Evolutionary conservation across 257 asterid species (phyloP).

Genomic region (Paulownia fortunei): DNA sequence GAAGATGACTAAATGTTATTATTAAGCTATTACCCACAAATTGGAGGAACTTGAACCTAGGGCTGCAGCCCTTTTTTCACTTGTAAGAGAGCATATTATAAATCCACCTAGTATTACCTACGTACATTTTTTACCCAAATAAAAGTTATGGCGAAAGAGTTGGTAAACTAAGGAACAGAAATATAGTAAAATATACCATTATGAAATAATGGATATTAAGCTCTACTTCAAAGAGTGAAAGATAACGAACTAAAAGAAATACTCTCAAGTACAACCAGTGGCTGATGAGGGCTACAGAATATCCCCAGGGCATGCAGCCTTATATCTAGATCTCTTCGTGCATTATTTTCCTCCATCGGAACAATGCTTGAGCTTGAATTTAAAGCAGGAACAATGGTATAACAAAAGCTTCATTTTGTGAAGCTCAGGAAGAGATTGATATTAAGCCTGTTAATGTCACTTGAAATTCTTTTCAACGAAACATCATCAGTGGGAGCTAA

Average conservation of each 20-base stretch:
- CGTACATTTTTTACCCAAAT: not conserved
- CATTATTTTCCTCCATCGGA: not conserved
- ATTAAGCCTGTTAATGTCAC: not conserved
- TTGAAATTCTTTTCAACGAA: not conserved
- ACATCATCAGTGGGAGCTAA: not conserved
- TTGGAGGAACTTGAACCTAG: not conserved
- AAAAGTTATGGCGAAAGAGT: not conserved
- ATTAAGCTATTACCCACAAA: not conserved
- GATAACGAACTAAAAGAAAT: not conserved
- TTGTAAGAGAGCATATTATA: not conserved
- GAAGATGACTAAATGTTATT: not conserved
- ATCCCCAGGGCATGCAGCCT: not conserved
- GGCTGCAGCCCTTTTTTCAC: not conserved
- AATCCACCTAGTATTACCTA: not conserved
- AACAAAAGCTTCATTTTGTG: not conserved
- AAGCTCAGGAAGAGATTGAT: not conserved
- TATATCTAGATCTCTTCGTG: not conserved
- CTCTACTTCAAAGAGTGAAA: not conserved
- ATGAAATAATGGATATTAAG: not conserved
- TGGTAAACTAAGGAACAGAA: not conserved
- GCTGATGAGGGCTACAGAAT: slow-evolving; percentile 6
- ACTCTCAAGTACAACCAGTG: not conserved
- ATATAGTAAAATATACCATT: not conserved
- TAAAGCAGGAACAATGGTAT: not conserved
- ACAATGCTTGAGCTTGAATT: not conserved